A percentile compares a stretch with the other conserved stretches of the same genome.
Evolutionary conservation across 73 alveolate species (phyloP).

Genomic region (Diophrys appendiculata): DNA sequence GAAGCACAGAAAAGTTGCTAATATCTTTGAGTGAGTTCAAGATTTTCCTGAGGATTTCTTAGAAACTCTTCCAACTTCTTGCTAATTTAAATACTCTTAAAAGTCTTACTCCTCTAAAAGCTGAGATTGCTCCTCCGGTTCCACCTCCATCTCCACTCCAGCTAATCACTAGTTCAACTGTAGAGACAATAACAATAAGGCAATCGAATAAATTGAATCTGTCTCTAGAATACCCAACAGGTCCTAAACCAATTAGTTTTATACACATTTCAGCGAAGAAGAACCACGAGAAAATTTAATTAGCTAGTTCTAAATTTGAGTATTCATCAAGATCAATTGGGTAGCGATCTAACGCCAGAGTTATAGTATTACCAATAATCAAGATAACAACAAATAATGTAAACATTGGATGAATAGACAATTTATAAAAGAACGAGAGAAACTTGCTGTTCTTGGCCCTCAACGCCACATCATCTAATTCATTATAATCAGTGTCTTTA

Average conservation of each 20-base stretch:
- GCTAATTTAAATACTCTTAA: constrained; percentile 71
- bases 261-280: constrained; percentile 68
- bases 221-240: constrained; percentile 68
- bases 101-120: constrained; percentile 70
- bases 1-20: constrained; percentile 47
- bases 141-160: constrained; percentile 3
- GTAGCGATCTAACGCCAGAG: constrained; percentile 54
- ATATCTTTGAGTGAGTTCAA: constrained; percentile 45
- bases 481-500: no score
- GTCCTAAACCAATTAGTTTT: constrained; percentile 71
- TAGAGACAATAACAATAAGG: constrained; percentile 53
- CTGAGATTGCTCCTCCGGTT: constrained; percentile 69
- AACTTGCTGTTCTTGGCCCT: constrained; percentile 4
- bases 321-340: constrained; percentile 36
- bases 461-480: no score
- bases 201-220: constrained; percentile 73
- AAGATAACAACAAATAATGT: neutral
- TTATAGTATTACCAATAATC: constrained; percentile 49
- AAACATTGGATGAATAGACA: constrained; percentile 1
- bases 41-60: constrained; percentile 47
- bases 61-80: constrained; percentile 51
- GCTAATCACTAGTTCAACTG: constrained; percentile 25
- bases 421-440: neutral
- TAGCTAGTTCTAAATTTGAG: constrained; percentile 5
- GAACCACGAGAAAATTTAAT: constrained; percentile 22